Evolutionary conservation across 768 basidiomycete species (phyloP).

Genomic region (Mycena polygramma): DNA sequence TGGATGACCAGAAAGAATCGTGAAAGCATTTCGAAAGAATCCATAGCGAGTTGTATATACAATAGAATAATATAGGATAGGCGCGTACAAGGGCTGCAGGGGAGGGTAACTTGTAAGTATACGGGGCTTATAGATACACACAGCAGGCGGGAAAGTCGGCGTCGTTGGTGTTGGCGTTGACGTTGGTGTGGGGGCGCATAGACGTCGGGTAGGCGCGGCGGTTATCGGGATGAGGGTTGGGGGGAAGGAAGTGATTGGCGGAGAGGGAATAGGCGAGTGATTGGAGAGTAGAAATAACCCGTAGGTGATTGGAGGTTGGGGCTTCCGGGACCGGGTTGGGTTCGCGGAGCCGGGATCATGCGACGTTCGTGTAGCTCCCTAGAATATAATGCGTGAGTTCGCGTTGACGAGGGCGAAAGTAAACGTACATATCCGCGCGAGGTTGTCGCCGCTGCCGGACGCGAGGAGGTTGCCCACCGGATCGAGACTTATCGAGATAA

Average conservation of each 20-base stretch:
- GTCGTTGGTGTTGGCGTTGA: neutral
- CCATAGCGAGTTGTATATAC: constrained; percentile 5
- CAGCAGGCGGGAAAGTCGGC: constrained; percentile 17
- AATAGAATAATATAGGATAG: constrained; percentile 32
- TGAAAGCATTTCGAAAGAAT: constrained; percentile 30
- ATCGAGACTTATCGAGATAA: constrained; percentile 65
- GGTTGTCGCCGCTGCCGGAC: constrained; percentile 68
- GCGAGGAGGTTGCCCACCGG: constrained; percentile 61
- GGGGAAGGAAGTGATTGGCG: too few relatives aligned
- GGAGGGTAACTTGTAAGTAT: constrained; percentile 9
- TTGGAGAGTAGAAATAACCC: too few relatives aligned
- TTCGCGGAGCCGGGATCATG: neutral
- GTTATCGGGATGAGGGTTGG: neutral
- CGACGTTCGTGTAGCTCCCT: constrained; percentile 34
- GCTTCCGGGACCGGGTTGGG: too few relatives aligned
- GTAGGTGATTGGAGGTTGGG: too few relatives aligned
- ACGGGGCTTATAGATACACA: constrained; percentile 28
- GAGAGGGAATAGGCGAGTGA: too few relatives aligned
- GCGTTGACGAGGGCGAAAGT: neutral
- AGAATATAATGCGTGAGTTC: neutral
- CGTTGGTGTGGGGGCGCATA: neutral
- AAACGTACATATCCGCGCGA: constrained; percentile 66
- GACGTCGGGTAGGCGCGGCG: neutral
- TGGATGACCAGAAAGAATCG: neutral
- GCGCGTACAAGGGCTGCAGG: constrained; percentile 34